These are phyloP conservation scores for Heliamphora pulchella DNA, from an alignment of 179 eudicot species.

Conservation along the genomic window DNA sequence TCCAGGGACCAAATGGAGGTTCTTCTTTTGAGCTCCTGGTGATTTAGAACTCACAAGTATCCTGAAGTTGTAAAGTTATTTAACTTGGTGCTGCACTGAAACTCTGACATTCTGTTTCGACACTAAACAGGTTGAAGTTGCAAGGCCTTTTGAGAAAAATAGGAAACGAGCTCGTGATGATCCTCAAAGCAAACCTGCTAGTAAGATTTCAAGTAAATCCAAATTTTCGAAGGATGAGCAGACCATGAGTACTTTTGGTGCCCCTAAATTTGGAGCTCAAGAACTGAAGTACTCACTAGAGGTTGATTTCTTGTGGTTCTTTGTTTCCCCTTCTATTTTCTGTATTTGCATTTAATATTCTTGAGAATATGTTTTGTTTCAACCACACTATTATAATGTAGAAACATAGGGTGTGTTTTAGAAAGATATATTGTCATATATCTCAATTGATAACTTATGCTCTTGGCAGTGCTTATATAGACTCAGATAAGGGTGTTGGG, in stretches of 20 bases:
- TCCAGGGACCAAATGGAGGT: slow-evolving; percentile 42
- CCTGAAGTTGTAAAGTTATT: neutral
- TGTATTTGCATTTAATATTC: neutral
- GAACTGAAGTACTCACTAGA: slow-evolving; percentile 19
- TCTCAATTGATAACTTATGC: neutral
- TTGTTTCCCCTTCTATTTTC: neutral
- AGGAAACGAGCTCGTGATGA: slow-evolving; percentile 54
- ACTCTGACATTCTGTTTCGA: neutral
- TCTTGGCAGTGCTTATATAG: neutral
- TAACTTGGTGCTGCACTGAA: neutral
- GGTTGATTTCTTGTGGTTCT: slow-evolving; percentile 14
- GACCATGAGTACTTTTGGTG: slow-evolving; percentile 20
- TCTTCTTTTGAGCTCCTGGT: slow-evolving; percentile 45
- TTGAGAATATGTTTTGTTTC: slow-evolving; percentile 5
- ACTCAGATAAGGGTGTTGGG: neutral
- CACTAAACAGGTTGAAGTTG: slow-evolving; percentile 53
- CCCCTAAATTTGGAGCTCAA: slow-evolving; percentile 20
- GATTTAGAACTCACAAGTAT: neutral
- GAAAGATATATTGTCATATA: neutral
- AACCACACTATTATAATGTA: neutral
- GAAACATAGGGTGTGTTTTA: neutral
- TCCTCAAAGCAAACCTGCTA: slow-evolving; percentile 27
- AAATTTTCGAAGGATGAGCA: slow-evolving; percentile 25
- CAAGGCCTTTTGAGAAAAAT: slow-evolving; percentile 60
- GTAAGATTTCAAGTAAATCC: slow-evolving; percentile 25